Evolutionary conservation across 257 asterid species (phyloP), one percentile per base, ranked within the genome.

Genomic region (Voacanga thouarsii): DNA sequence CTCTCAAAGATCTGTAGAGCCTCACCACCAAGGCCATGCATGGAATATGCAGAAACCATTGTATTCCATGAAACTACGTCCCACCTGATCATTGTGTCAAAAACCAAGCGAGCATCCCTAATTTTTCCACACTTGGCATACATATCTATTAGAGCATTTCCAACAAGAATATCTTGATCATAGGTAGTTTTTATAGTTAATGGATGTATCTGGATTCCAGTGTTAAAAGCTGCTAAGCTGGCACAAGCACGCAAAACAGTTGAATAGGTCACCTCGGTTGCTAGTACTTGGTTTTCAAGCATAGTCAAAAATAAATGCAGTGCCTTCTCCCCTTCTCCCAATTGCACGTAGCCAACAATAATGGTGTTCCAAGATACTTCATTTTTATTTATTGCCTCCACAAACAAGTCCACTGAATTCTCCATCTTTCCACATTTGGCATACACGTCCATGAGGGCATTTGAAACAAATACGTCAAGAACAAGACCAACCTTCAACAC

Each of bases 311-410:
- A 94, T 55, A 92, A 75, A 60, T 37, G 76, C 74, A 94, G 83
- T 26, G 97, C 98, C 72, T 85, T 83, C 81, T 89, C 97, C n/a
- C 85, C 90, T 50, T 92, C 91, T 30, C 96, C 98, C 67, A 75
- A 80, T 77, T 91, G 99, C 64, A 92, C 96, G 80, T 85, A 90
- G 65, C 90, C 94, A 65, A 94, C 98, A 75, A 92, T 88, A 81
- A 92, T 77, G 33, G 99, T 94, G 82, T 94, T 94, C 99, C 99
- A 94, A 11, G 99, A 92, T 73, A 94, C 94, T 74, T 84, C 98
- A 59, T 91, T 94, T 78, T 68, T 94, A 68, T 88, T 85, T 64
- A 67, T 77, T 2, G 84, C 85, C 80, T 80, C 88, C 80, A 57
- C 64, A 80, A 94, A 92, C 86, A 94, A 79, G 45, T 86, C 76